Conservation (phyloP, 306 rosid genomes). For the Corylus heterophylla region DNA sequence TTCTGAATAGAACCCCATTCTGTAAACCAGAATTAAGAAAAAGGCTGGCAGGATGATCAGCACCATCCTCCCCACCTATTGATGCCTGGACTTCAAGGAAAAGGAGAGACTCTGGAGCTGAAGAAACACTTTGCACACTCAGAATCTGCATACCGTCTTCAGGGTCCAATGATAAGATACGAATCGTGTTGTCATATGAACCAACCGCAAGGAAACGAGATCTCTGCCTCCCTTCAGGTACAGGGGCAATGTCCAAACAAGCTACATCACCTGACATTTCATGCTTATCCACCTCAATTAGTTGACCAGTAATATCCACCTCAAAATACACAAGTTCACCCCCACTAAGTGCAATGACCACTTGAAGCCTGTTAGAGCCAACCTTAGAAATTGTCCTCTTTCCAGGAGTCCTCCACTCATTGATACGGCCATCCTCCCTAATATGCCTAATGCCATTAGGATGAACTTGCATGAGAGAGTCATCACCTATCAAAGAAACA, state of each 20-base stretch:
- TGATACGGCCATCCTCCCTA: conserved; percentile 97
- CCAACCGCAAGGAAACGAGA: conserved; percentile 97
- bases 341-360: conserved; percentile 92
- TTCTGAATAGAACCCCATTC: conserved; percentile 91
- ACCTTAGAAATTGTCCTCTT: conserved; percentile 90
- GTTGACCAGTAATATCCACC: conserved; percentile 91
- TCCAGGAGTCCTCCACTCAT: conserved; percentile 99
- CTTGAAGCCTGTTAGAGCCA: conserved; percentile 91
- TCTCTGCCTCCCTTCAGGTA: conserved; percentile 94
- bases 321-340: conserved; percentile 96
- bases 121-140: conserved; percentile 87
- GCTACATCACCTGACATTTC: conserved; percentile 99
- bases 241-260: conserved; percentile 91
- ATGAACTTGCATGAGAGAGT: conserved; percentile 99
- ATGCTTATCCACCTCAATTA: conserved; percentile 95
- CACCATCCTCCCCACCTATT: conserved; percentile 95
- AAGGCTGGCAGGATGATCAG: conserved; percentile 96
- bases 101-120: conserved; percentile 93
- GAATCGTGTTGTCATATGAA: conserved; percentile 84
- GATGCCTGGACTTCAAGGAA: conserved; percentile 95
- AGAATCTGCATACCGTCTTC: conserved; percentile 92
- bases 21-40: conserved; percentile 87
- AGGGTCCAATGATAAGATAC: conserved; percentile 88
- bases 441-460: conserved; percentile 98
- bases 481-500: conserved; percentile 96